These are phyloP conservation scores for Nepenthes mirabilis DNA, from an alignment of 148 eudicot species.

Conservation along the genomic window DNA sequence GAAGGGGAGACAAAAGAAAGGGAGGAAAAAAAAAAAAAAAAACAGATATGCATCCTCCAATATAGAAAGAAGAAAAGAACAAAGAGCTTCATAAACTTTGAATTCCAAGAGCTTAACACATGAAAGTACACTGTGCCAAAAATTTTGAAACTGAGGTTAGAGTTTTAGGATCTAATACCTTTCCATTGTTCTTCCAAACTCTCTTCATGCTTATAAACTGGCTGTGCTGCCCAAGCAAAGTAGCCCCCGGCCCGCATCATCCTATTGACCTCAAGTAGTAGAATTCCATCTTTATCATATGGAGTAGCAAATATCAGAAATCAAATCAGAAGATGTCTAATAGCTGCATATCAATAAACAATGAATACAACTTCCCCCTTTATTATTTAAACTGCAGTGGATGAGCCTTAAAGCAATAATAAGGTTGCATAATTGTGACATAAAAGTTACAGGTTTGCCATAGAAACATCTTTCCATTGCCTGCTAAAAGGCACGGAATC, in stretches of 20 bases:
- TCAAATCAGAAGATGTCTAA: neutral
- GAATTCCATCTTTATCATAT: constrained; percentile 65
- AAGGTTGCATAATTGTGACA: too few relatives aligned
- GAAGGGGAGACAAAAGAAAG: too few relatives aligned
- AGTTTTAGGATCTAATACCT: constrained; percentile 30
- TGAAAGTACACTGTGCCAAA: neutral
- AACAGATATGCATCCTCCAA: too few relatives aligned
- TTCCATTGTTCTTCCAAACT: constrained; percentile 84
- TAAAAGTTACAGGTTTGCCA: too few relatives aligned
- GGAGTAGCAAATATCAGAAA: constrained; percentile 7
- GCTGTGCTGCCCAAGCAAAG: constrained; percentile 99
- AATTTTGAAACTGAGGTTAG: neutral
- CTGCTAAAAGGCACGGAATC: too few relatives aligned
- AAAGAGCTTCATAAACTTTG: neutral
- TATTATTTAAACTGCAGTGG: neutral
- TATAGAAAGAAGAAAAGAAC: neutral
- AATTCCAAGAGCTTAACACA: neutral
- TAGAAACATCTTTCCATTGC: too few relatives aligned
- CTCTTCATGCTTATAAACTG: constrained; percentile 91
- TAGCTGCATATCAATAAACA: neutral
- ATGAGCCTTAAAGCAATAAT: neutral
- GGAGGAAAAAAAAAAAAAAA: too few relatives aligned
- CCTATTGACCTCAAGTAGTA: constrained; percentile 91
- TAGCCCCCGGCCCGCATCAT: constrained; percentile 94
- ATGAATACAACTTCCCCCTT: neutral